Evolutionary conservation across 495 filamentous ascomycete genomes (phyloP).

Genomic region (Clohesyomyces aquaticus): DNA sequence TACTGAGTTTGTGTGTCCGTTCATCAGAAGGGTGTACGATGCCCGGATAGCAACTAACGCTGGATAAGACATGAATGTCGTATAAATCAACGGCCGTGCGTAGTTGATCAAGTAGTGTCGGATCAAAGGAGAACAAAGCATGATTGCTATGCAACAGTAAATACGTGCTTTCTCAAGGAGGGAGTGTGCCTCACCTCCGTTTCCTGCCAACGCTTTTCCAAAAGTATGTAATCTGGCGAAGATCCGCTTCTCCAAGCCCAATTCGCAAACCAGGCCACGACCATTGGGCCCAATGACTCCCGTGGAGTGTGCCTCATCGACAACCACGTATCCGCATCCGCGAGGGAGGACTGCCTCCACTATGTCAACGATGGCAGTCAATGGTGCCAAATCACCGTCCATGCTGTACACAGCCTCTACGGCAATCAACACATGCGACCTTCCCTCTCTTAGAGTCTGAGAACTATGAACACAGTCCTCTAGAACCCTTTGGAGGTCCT

Average conservation of each 20-base stretch:
- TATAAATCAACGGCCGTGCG: constrained; percentile 64
- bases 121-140: constrained; percentile 53
- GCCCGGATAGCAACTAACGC: constrained; percentile 55
- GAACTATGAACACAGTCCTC: constrained; percentile 45
- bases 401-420: constrained; percentile 83
- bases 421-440: constrained; percentile 64
- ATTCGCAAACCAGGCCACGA: constrained; percentile 66
- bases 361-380: constrained; percentile 60
- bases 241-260: constrained; percentile 67
- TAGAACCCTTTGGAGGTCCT: constrained; percentile 51
- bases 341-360: constrained; percentile 61
- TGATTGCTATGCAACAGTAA: constrained; percentile 31
- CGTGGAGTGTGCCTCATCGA: constrained; percentile 80
- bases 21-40: constrained; percentile 55
- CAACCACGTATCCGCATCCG: constrained; percentile 68
- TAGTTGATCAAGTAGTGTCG: constrained; percentile 67
- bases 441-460: constrained; percentile 45
- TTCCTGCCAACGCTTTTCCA: constrained; percentile 73
- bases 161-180: constrained; percentile 35
- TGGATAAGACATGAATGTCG: constrained; percentile 61
- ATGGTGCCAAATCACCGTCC: constrained; percentile 75
- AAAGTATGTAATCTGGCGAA: constrained; percentile 76
- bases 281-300: constrained; percentile 68
- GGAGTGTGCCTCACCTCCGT: constrained; percentile 62
- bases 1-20: constrained; percentile 50